These are phyloP conservation scores for Umbelopsis isabellina DNA, from an alignment of 192 early-diverging fungal genomes.

Conservation along the genomic window DNA sequence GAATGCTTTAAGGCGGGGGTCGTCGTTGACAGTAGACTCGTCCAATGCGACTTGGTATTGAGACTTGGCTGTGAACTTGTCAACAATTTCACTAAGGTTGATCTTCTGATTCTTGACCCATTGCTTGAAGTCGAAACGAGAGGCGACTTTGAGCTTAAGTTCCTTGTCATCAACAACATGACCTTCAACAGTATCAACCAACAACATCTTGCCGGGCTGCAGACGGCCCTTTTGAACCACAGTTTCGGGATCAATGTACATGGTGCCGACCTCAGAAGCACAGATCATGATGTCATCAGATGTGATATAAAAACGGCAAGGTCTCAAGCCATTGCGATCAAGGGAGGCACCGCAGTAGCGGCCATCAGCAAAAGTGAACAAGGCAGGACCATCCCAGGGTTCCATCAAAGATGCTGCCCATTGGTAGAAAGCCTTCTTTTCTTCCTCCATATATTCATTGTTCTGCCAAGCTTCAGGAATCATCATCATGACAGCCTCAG, in stretches of 20 bases:
- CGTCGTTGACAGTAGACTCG: constrained; percentile 63
- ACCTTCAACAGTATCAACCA: constrained; percentile 93
- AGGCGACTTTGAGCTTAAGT: constrained; percentile 79
- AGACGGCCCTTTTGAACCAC: constrained; percentile 91
- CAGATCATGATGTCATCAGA: constrained; percentile 94
- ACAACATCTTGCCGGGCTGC: constrained; percentile 95
- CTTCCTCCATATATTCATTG: constrained; percentile 80
- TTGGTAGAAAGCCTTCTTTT: constrained; percentile 93
- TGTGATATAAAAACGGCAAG: constrained; percentile 97
- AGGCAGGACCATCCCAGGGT: constrained; percentile 97
- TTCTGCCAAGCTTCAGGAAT: constrained; percentile 99
- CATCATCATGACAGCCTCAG: constrained; percentile 99
- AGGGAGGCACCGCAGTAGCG: constrained; percentile 97
- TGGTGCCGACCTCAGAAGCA: constrained; percentile 95
- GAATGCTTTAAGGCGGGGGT: constrained; percentile 83
- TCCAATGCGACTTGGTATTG: constrained; percentile 56
- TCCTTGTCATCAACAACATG: constrained; percentile 89
- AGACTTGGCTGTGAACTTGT: constrained; percentile 37
- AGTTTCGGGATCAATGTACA: constrained; percentile 77
- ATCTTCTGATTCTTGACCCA: constrained; percentile 91
- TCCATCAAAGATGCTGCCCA: constrained; percentile 99
- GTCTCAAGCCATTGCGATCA: constrained; percentile 96
- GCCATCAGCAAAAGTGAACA: constrained; percentile 98
- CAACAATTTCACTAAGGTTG: constrained; percentile 63
- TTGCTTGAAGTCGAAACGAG: constrained; percentile 71